Percentiles rank a stretch among this genome's conserved stretches.
Evolutionary conservation across 2,329 filamentous ascomycete species (phyloP).

Genomic region (Bipolaris cookei): DNA sequence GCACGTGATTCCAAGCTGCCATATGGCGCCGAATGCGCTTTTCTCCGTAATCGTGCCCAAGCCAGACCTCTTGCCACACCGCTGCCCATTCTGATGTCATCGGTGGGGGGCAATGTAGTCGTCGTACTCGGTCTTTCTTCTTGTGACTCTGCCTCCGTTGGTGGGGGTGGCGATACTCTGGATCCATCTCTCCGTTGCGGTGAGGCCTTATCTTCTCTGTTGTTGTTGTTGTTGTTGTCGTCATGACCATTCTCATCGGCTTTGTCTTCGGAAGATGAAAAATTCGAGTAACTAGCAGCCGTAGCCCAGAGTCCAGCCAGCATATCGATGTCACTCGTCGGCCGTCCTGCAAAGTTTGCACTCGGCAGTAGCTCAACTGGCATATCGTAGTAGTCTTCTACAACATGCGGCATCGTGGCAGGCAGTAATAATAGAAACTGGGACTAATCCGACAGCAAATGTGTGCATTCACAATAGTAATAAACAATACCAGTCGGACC

Average conservation of each 20-base stretch:
- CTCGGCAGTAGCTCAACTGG: slow-evolving; percentile 27
- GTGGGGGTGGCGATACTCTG: slow-evolving; percentile 8
- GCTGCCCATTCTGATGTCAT: slow-evolving; percentile 12
- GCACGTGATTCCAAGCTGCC: slow-evolving; percentile 15
- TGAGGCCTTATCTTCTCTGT: slow-evolving; percentile 12
- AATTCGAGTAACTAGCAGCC: slow-evolving; percentile 8
- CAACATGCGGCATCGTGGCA: slow-evolving; percentile 15
- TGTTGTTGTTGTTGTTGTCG: slow-evolving; percentile 5
- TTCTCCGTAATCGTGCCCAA: slow-evolving; percentile 24
- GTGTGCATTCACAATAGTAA: too few relatives aligned
- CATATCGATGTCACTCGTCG: slow-evolving; percentile 34
- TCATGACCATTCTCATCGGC: slow-evolving; percentile 5
- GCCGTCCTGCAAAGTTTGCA: slow-evolving; percentile 33
- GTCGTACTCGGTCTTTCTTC: slow-evolving; percentile 12
- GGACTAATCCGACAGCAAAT: too few relatives aligned
- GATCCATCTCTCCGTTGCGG: neutral
- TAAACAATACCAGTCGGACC: too few relatives aligned
- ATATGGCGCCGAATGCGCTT: slow-evolving; percentile 31
- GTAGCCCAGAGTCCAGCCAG: slow-evolving; percentile 23
- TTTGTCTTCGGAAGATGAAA: slow-evolving; percentile 19
- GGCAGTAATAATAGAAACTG: neutral
- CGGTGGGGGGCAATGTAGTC: slow-evolving; percentile 10
- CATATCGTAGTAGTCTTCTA: slow-evolving; percentile 33
- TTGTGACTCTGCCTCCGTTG: neutral
- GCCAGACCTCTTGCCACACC: slow-evolving; percentile 9